Conservation (phyloP, 1,284 basidiomycete genomes). For the Rhodotorula sp. region DNA sequence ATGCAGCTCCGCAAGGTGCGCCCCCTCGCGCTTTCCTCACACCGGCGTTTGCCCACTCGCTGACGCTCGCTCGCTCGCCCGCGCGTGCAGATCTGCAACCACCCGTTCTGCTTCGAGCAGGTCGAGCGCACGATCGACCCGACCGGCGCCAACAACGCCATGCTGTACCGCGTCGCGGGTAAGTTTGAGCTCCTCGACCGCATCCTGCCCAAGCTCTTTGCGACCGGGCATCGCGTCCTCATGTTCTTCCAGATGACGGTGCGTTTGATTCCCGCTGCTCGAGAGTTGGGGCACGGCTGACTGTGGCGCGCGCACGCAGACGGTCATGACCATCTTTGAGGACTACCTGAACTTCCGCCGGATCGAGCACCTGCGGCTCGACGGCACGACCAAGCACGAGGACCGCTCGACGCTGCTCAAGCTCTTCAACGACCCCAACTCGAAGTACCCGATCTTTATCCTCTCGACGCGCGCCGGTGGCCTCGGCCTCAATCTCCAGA, state of each 20-base stretch:
- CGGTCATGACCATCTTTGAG: slow-evolving; percentile 99
- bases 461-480: slow-evolving; percentile 96
- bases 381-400: slow-evolving; percentile 97
- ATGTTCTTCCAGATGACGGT: slow-evolving; percentile 99
- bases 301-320: slow-evolving; percentile 7
- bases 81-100: slow-evolving; percentile 75
- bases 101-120: slow-evolving; percentile 92
- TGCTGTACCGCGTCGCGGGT: slow-evolving; percentile 78
- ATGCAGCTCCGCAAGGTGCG: slow-evolving; percentile 89
- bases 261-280: not conserved
- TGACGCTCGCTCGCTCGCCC: not conserved
- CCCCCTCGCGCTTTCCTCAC: too few species aligned
- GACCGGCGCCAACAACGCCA: slow-evolving; percentile 76
- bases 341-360: slow-evolving; percentile 91
- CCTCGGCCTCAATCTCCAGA: slow-evolving; percentile 95
- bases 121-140: slow-evolving; percentile 92
- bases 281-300: slow-evolving; percentile 17
- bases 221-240: slow-evolving; percentile 87
- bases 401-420: slow-evolving; percentile 90
- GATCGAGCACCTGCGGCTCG: slow-evolving; percentile 89
- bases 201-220: slow-evolving; percentile 91
- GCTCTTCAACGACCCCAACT: slow-evolving; percentile 86
- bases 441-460: slow-evolving; percentile 91
- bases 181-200: slow-evolving; percentile 95
- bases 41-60: too few species aligned